A percentile compares a stretch with the other conserved stretches of the same genome.
phyloP scores from a whole-genome alignment of 768 basidiomycete genomes.

The Boletus rufocinnamomeus region DNA sequence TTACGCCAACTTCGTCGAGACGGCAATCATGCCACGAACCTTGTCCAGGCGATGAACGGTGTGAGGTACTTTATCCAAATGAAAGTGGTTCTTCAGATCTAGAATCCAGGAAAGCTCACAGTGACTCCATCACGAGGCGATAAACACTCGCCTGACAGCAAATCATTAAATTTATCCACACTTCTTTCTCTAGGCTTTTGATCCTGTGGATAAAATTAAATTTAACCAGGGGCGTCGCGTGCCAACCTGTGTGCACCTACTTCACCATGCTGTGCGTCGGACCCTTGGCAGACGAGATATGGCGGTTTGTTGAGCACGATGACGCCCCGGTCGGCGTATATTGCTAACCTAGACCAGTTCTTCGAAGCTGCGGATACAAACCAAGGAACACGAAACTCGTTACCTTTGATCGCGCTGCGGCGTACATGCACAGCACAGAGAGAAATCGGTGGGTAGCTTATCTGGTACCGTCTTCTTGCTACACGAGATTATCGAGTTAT shows the following conservation, averaged over 20 bases:
- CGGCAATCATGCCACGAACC: constrained; percentile 35
- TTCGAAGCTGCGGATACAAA: constrained; percentile 12
- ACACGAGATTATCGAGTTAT: not conserved
- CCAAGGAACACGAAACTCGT: not conserved
- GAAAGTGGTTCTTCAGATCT: constrained; percentile 36
- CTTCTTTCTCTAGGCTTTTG: constrained; percentile 26
- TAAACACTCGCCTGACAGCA: constrained; percentile 37
- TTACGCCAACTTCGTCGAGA: not conserved
- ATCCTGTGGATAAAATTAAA: constrained; percentile 14
- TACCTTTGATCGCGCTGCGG: constrained; percentile 26
- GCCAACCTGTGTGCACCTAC: constrained; percentile 18
- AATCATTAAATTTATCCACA: constrained; percentile 38
- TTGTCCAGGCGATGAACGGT: constrained; percentile 70
- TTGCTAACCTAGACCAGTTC: constrained; percentile 36
- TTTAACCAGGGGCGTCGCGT: constrained; percentile 1
- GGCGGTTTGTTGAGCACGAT: constrained; percentile 64
- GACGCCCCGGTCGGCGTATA: constrained; percentile 57
- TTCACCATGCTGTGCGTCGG: constrained; percentile 27
- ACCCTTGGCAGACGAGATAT: constrained; percentile 54
- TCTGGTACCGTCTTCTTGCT: not conserved
- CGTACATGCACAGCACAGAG: constrained; percentile 18
- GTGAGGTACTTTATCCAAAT: constrained; percentile 40
- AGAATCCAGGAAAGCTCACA: constrained; percentile 4
- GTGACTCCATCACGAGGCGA: constrained; percentile 6
- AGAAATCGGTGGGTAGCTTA: not conserved